phyloP scores from a whole-genome alignment of 2,329 filamentous ascomycete genomes.

The Penicillium sp. region DNA sequence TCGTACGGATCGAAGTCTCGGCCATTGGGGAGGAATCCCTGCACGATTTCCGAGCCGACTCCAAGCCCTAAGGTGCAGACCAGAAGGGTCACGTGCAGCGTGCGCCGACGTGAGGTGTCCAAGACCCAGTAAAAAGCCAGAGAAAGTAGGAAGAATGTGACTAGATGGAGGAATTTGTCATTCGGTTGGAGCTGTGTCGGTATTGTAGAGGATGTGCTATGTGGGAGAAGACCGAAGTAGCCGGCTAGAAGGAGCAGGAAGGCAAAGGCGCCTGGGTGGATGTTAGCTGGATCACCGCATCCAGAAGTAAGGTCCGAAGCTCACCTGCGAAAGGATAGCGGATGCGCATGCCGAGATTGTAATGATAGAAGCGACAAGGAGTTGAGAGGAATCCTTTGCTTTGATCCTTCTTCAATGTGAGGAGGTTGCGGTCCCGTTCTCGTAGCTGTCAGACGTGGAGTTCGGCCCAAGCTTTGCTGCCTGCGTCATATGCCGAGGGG shows the following conservation, averaged over 20 bases:
- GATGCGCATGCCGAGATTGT: constrained; percentile 69
- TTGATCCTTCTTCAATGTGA: neutral
- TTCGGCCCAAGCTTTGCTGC: constrained; percentile 19
- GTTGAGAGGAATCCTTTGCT: constrained; percentile 2
- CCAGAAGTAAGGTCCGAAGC: constrained; percentile 31
- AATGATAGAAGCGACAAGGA: neutral
- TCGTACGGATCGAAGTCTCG: constrained; percentile 77
- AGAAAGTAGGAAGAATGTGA: constrained; percentile 89
- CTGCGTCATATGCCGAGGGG: constrained; percentile 33
- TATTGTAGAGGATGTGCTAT: constrained; percentile 38
- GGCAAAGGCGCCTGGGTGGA: constrained; percentile 61
- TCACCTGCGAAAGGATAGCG: constrained; percentile 84
- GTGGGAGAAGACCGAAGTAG: constrained; percentile 74
- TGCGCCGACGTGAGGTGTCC: constrained; percentile 84
- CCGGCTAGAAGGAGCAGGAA: constrained; percentile 72
- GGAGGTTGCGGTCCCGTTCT: neutral
- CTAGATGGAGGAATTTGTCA: constrained; percentile 85
- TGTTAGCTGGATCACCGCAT: constrained; percentile 14
- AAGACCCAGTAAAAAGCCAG: constrained; percentile 92
- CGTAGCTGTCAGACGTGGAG: constrained; percentile 16
- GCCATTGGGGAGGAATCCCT: constrained; percentile 68
- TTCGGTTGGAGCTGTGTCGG: constrained; percentile 63
- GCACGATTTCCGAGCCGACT: constrained; percentile 60
- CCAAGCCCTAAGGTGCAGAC: constrained; percentile 69
- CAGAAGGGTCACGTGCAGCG: constrained; percentile 78